phyloP scores from a whole-genome alignment of 371 early-diverging fungal species.

The Batkoa obscura region DNA sequence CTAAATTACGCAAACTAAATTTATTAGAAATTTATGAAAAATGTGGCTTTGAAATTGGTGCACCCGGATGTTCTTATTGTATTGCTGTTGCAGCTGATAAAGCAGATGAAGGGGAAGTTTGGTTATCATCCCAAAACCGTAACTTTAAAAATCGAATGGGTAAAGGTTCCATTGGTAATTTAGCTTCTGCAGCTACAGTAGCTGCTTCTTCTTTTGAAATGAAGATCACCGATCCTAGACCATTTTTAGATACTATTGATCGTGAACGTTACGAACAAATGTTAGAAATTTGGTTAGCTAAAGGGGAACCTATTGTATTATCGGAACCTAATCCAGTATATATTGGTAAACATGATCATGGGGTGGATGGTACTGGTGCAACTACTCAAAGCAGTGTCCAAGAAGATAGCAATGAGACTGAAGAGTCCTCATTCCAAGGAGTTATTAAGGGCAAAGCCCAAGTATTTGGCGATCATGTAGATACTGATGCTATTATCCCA shows the following conservation, averaged over 20 bases:
- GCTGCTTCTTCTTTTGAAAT: constrained; percentile 57
- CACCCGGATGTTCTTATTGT: constrained; percentile 74
- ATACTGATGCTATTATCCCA: constrained; percentile 61
- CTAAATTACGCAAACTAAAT: constrained; percentile 52
- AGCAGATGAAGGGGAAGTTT: constrained; percentile 58
- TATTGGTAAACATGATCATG: constrained; percentile 15
- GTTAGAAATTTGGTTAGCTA: constrained; percentile 38
- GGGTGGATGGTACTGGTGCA: constrained; percentile 9
- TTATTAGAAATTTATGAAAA: constrained; percentile 46
- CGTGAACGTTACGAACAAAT: constrained; percentile 28
- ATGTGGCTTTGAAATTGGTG: constrained; percentile 51
- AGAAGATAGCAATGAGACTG: no score
- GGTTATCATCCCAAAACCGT: constrained; percentile 60
- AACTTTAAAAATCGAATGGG: constrained; percentile 73
- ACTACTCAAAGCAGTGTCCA: no score
- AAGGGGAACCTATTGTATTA: constrained; percentile 26
- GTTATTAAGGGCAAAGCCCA: constrained; percentile 41
- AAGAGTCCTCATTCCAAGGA: constrained; percentile 14
- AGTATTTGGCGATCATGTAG: constrained; percentile 48
- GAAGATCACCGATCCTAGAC: constrained; percentile 41
- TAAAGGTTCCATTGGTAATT: constrained; percentile 55
- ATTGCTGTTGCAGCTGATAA: constrained; percentile 56
- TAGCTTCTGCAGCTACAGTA: constrained; percentile 58
- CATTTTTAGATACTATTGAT: constrained; percentile 38
- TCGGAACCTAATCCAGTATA: constrained; percentile 41